Conservation (phyloP, 495 filamentous ascomycete genomes). For the Penicillium flavigenum region DNA sequence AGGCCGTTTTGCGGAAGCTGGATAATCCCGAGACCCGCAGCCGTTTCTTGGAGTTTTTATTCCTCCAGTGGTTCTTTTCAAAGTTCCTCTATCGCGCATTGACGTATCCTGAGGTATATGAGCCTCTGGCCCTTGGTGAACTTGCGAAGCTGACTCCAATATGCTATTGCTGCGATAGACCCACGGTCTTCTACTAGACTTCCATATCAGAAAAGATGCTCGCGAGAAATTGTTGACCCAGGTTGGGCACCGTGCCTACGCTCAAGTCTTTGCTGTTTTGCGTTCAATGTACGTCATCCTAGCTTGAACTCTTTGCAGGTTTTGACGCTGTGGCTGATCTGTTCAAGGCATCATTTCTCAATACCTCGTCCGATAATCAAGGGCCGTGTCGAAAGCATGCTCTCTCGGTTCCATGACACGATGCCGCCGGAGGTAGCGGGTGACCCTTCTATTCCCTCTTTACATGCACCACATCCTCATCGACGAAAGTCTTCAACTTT, state of each 20-base stretch:
- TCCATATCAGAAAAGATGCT: slow-evolving; percentile 87
- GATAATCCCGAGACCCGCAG: slow-evolving; percentile 66
- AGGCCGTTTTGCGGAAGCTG: slow-evolving; percentile 76
- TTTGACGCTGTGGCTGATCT: slow-evolving; percentile 13
- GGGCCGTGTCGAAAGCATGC: slow-evolving; percentile 73
- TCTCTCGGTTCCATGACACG: slow-evolving; percentile 55
- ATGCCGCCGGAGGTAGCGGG: slow-evolving; percentile 4
- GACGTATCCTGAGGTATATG: slow-evolving; percentile 83
- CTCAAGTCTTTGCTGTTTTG: slow-evolving; percentile 58
- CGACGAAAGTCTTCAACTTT: slow-evolving; percentile 32
- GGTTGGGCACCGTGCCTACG: slow-evolving; percentile 74
- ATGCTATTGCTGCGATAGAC: slow-evolving; percentile 46
- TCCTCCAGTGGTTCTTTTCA: slow-evolving; percentile 89
- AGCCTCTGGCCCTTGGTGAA: slow-evolving; percentile 8
- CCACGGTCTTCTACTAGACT: slow-evolving; percentile 83
- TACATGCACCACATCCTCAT: neutral
- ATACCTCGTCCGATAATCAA: slow-evolving; percentile 58
- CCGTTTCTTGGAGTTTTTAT: slow-evolving; percentile 72
- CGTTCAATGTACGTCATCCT: slow-evolving; percentile 47
- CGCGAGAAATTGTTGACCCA: slow-evolving; percentile 84
- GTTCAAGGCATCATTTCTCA: slow-evolving; percentile 40
- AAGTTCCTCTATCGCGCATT: slow-evolving; percentile 81
- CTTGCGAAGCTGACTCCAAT: slow-evolving; percentile 11
- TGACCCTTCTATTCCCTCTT: slow-evolving; percentile 5
- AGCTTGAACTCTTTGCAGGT: neutral